Conservation (phyloP, 805 yeast genomes). For the Cyberlindnera xylosilytica region DNA sequence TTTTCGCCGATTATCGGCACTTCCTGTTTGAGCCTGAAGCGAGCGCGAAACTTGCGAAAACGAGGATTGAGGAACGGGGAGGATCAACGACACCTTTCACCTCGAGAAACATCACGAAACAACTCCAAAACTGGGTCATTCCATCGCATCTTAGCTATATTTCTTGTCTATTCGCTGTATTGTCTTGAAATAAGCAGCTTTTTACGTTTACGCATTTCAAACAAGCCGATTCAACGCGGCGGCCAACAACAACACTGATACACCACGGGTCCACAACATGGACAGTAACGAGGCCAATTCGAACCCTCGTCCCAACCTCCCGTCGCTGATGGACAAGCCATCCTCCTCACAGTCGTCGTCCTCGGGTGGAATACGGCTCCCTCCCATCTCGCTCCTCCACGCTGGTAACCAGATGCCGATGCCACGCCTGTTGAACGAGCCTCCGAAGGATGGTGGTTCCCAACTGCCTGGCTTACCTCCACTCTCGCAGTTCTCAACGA, state of each 20-base stretch:
- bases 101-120: background rate
- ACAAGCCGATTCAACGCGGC: too few relatives aligned
- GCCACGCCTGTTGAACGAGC: conserved; percentile 14
- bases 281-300: conserved; percentile 4
- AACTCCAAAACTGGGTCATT: background rate
- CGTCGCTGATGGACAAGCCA: conserved; percentile 15
- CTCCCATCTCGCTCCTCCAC: conserved; percentile 37
- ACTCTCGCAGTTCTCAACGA: background rate
- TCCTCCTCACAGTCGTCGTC: conserved; percentile 1
- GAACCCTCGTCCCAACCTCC: conserved; percentile 18
- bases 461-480: conserved; percentile 7
- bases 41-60: background rate
- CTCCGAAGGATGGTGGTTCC: conserved; percentile 6
- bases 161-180: too few relatives aligned
- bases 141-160: too few relatives aligned
- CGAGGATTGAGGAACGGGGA: background rate
- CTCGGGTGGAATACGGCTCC: conserved; percentile 30
- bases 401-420: conserved; percentile 6
- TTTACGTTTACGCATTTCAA: too few relatives aligned
- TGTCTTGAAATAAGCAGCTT: too few relatives aligned
- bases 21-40: background rate
- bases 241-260: too few relatives aligned
- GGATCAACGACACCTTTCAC: background rate
- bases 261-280: background rate
- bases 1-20: too few relatives aligned